These are phyloP conservation scores for Coemansia sp. DNA, from an alignment of 192 early-diverging fungal species.

Conservation along the genomic window DNA sequence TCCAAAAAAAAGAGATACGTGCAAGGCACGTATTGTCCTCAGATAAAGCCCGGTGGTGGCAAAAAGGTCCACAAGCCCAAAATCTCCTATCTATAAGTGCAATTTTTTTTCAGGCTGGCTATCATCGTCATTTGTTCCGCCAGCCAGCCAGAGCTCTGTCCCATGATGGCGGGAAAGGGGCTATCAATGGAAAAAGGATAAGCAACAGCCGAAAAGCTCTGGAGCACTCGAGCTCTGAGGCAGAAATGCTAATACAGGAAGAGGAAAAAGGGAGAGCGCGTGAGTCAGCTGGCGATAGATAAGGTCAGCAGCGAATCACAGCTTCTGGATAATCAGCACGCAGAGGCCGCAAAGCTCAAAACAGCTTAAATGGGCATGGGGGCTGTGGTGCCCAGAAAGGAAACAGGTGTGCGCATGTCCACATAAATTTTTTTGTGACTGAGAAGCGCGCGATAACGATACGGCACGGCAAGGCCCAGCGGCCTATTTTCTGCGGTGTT, in stretches of 20 bases:
- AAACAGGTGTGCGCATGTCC: conserved; percentile 10
- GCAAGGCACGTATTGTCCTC: not conserved
- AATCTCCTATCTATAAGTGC: conserved; percentile 9
- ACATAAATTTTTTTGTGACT: not conserved
- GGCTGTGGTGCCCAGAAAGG: not conserved
- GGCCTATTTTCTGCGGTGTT: conserved; percentile 5
- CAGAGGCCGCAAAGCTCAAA: conserved; percentile 5
- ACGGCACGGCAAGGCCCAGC: not conserved
- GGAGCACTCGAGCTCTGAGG: not conserved
- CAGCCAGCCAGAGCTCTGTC: conserved; percentile 4
- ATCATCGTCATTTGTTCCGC: not conserved
- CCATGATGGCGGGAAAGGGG: conserved; percentile 7
- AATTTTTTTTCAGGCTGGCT: not conserved
- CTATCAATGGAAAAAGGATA: not conserved
- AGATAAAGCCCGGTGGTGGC: not conserved
- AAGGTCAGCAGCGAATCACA: conserved; percentile 26
- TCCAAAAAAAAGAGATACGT: not conserved
- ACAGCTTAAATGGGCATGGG: not conserved
- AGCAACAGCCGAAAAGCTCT: not conserved
- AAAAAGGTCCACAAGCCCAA: not conserved
- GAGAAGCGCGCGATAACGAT: not conserved
- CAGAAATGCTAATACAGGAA: not conserved
- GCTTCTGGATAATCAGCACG: conserved; percentile 10
- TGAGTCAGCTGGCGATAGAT: conserved; percentile 16
- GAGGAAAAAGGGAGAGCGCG: not conserved